These are phyloP conservation scores for Gastrolobium villosum DNA, from an alignment of 306 rosid genomes.

Conservation along the genomic window DNA sequence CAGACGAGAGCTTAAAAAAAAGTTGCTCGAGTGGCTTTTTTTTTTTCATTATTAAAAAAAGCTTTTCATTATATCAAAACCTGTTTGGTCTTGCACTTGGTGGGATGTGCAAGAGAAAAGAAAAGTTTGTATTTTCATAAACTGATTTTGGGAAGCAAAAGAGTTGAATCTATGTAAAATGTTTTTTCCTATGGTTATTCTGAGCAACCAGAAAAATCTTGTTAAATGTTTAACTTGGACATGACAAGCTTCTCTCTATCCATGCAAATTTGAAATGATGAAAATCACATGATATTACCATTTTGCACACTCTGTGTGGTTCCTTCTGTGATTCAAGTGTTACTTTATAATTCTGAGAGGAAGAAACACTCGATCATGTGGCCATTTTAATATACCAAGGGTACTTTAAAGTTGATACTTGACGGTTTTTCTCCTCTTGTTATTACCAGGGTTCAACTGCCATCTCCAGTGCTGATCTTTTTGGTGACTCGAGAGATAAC, in stretches of 20 bases:
- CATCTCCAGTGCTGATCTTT: constrained; percentile 95
- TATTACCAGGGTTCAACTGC: constrained; percentile 74
- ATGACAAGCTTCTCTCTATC: neutral
- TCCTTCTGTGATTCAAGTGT: neutral
- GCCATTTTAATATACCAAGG: neutral
- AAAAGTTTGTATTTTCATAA: neutral
- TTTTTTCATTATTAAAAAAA: no score
- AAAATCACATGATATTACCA: neutral
- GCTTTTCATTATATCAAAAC: no score
- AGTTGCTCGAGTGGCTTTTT: no score
- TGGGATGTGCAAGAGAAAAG: constrained; percentile 10
- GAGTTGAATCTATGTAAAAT: neutral
- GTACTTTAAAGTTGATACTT: constrained; percentile 24
- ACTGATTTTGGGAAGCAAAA: neutral
- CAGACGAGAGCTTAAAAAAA: no score
- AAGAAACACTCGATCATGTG: neutral
- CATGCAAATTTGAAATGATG: neutral
- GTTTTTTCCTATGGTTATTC: neutral
- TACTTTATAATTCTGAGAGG: neutral
- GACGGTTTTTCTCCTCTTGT: constrained; percentile 29
- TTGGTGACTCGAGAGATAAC: constrained; percentile 66
- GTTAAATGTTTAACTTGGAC: neutral
- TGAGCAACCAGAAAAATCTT: neutral
- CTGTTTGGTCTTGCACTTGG: neutral
- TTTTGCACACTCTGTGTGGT: neutral